Evolutionary conservation across 2,329 filamentous ascomycete species (phyloP), one percentile per base, ranked within the genome.

Genomic region (Neonectria faginata): DNA sequence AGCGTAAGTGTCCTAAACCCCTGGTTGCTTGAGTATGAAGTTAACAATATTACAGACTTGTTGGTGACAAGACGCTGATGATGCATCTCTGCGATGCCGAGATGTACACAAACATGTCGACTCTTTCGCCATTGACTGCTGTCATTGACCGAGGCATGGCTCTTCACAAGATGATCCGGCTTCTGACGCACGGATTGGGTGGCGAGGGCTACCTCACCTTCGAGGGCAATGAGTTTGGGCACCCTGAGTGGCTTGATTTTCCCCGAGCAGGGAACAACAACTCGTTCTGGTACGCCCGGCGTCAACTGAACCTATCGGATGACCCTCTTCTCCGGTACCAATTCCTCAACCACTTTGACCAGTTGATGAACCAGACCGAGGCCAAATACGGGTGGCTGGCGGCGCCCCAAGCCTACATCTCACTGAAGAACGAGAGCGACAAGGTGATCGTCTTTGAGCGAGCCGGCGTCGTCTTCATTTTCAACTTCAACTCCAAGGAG

Each of bases 231-330:
- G 96, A 99, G 80, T 99, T 99, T 75, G 96, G 96, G 0, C 96
- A 99, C 77, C 96, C 96, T 0, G 96, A 99, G 80, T 99, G 96
- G 96, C 91, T 99, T 42, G 96, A 99, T 79, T 99, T 99, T 80
- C 96, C 96, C 4, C 92, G 96, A 56, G 93, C 91, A 74, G 96
- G 96, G 64, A 97, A 97, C 81, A 83, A 90, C 75, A 97, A 97
- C 81, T 96, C 92, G 50, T 97, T 94, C 85, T 95, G 93, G 89
- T 97, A 97, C 76, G 94, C 94, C 3, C 89, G 96, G 22, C 91
- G 96, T 64, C 95, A 97, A 78, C 89, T 97, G 71, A 98, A 99
- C 79, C 87, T 99, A 16, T 90, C 93, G 0, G 93, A 97, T 57
- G 96, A 99, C 77, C 71, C 84, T 0, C 83, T 97, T 12, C 88